These are phyloP conservation scores for Plectosphaerella cucumerina DNA, from an alignment of 2,329 filamentous ascomycete genomes.

Conservation along the genomic window DNA sequence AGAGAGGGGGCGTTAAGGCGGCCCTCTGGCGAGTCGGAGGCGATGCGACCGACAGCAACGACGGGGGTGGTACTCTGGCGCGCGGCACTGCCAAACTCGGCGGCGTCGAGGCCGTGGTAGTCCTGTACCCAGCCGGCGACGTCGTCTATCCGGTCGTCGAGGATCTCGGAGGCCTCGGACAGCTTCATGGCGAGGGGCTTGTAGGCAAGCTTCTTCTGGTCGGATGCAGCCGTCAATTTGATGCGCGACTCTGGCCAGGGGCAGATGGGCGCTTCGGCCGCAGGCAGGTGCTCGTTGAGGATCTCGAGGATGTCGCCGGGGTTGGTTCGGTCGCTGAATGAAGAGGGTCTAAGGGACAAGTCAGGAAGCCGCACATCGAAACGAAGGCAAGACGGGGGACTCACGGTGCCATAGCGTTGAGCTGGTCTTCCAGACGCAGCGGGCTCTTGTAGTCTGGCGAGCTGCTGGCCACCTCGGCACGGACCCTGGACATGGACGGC, in stretches of 20 bases:
- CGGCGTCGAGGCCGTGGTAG: conserved; percentile 71
- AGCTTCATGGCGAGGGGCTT: conserved; percentile 94
- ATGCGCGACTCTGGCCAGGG: conserved; percentile 73
- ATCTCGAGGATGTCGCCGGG: conserved; percentile 79
- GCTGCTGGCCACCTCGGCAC: conserved; percentile 37
- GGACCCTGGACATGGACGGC: conserved; percentile 42
- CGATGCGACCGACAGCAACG: conserved; percentile 86
- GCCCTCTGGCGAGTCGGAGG: conserved; percentile 80
- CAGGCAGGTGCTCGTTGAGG: conserved; percentile 69
- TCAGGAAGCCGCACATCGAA: background rate
- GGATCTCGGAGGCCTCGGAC: conserved; percentile 84
- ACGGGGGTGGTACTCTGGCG: conserved; percentile 81
- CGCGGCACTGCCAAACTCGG: conserved; percentile 81
- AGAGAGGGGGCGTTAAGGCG: conserved; percentile 82
- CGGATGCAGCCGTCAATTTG: conserved; percentile 79
- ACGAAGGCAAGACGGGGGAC: conserved; percentile 9
- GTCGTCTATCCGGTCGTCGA: conserved; percentile 93
- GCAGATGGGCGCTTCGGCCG: conserved; percentile 65
- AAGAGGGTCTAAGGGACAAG: conserved; percentile 37
- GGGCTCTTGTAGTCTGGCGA: conserved; percentile 39
- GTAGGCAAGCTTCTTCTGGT: conserved; percentile 86
- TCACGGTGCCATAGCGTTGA: conserved; percentile 34
- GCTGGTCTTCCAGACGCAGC: conserved; percentile 31
- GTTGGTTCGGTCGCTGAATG: conserved; percentile 74
- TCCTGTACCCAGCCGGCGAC: conserved; percentile 72